These are phyloP conservation scores for Citrus australasica DNA, from an alignment of 345 rosid genomes.

Conservation along the genomic window DNA sequence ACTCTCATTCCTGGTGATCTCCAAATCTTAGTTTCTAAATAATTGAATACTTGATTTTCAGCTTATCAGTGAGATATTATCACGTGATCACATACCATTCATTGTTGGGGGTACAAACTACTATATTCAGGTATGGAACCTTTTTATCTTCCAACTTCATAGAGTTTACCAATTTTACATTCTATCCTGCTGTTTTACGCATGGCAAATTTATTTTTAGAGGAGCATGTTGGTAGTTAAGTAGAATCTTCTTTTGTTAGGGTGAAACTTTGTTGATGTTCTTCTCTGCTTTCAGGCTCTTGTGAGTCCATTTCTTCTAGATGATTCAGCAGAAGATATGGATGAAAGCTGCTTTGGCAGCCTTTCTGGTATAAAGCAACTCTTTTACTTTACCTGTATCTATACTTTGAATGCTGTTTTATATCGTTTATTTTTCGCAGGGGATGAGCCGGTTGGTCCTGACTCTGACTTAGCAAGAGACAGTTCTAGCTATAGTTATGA, in stretches of 20 bases:
- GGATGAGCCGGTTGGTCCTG: constrained; percentile 29
- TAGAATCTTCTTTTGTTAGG: background rate
- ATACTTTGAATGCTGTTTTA: background rate
- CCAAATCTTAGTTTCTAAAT: background rate
- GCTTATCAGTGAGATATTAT: constrained; percentile 66
- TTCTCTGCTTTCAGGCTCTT: constrained; percentile 53
- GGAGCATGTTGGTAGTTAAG: background rate
- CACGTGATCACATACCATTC: constrained; percentile 72
- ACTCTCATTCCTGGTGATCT: background rate
- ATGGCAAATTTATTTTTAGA: background rate
- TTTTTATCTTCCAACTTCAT: background rate
- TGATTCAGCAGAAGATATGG: constrained; percentile 44
- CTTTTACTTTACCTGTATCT: constrained; percentile 9
- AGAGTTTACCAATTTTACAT: background rate
- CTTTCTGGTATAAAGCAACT: constrained; percentile 40
- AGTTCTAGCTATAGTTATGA: constrained; percentile 41
- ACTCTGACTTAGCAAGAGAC: constrained; percentile 28
- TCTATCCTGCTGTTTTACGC: background rate
- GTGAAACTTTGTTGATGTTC: background rate
- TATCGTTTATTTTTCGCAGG: constrained; percentile 22
- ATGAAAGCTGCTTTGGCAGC: constrained; percentile 25
- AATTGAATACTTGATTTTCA: constrained; percentile 30
- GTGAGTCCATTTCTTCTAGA: constrained; percentile 79
- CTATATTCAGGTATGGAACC: constrained; percentile 72
- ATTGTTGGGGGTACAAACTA: constrained; percentile 94